Conservation (phyloP, 1,284 basidiomycete species). For the Athelia sp. region DNA sequence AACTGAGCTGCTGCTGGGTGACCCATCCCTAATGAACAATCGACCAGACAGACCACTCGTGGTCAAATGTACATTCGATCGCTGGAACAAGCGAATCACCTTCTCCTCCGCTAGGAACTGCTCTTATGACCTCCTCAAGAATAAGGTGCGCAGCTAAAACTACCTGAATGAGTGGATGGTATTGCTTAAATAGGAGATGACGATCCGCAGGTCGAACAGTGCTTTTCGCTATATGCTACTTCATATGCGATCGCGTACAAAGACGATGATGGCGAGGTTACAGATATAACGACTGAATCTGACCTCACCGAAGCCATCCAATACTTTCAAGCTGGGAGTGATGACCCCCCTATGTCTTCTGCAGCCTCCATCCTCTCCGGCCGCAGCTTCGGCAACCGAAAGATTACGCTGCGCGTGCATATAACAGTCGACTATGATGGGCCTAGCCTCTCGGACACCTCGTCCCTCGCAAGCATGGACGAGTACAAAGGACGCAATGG, state of each 20-base stretch:
- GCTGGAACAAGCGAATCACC: constrained; percentile 67
- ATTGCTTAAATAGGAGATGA: too few species aligned
- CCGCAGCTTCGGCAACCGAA: constrained; percentile 58
- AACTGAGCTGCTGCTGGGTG: too few species aligned
- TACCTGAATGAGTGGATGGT: constrained; percentile 5
- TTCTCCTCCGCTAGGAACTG: constrained; percentile 76
- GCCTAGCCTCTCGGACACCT: constrained; percentile 84
- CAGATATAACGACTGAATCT: constrained; percentile 60
- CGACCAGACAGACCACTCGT: constrained; percentile 64
- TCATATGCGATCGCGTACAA: constrained; percentile 75
- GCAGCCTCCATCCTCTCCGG: constrained; percentile 70
- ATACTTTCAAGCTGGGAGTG: constrained; percentile 71
- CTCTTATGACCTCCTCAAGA: constrained; percentile 64
- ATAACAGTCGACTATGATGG: constrained; percentile 86
- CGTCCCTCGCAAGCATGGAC: constrained; percentile 71
- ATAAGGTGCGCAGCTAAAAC: constrained; percentile 42
- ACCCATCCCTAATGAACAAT: constrained; percentile 19
- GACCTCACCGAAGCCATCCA: constrained; percentile 83
- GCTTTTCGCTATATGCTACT: constrained; percentile 69
- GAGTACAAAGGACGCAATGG: constrained; percentile 60
- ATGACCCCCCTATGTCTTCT: constrained; percentile 67
- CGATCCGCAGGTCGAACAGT: constrained; percentile 65
- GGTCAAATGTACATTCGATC: constrained; percentile 77
- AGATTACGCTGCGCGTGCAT: constrained; percentile 71
- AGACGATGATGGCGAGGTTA: constrained; percentile 82